A percentile compares a stretch with the other conserved stretches of the same genome.
These are phyloP conservation scores for Amyloporia xantha DNA, from an alignment of 768 basidiomycete genomes.

Conservation along the genomic window DNA sequence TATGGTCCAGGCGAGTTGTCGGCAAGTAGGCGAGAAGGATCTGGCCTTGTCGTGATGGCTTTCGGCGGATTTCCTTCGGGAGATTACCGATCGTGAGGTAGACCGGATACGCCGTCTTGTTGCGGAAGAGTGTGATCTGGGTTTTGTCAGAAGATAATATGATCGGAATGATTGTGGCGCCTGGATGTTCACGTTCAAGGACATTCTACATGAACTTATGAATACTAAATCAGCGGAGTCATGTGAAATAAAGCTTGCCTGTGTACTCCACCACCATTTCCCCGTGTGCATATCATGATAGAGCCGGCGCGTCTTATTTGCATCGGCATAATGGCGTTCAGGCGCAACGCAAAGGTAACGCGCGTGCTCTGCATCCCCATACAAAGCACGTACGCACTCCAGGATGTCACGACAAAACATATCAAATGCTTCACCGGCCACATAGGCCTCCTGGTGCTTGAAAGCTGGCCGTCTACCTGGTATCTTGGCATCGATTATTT, in stretches of 20 bases:
- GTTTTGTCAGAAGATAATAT: conserved; percentile 21
- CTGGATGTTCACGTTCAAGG: conserved; percentile 13
- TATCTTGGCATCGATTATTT: too few relatives aligned
- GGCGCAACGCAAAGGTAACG: too few relatives aligned
- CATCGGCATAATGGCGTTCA: too few relatives aligned
- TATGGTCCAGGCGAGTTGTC: conserved; percentile 11
- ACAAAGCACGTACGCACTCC: too few relatives aligned
- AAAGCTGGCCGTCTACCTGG: too few relatives aligned
- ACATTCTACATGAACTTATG: conserved; percentile 1
- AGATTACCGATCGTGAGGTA: conserved; percentile 25
- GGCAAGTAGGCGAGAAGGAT: conserved; percentile 24
- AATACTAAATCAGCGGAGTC: background rate
- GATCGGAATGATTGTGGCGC: conserved; percentile 16
- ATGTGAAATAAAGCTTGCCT: background rate
- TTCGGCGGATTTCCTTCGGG: conserved; percentile 19
- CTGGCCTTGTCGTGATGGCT: conserved; percentile 17
- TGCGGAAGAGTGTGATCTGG: conserved; percentile 16
- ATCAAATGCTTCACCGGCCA: too few relatives aligned
- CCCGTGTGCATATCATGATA: too few relatives aligned
- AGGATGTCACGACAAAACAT: too few relatives aligned
- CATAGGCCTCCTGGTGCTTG: too few relatives aligned
- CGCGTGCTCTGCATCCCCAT: too few relatives aligned
- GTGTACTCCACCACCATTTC: too few relatives aligned
- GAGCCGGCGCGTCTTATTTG: too few relatives aligned
- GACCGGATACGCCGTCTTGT: conserved; percentile 19